Evolutionary conservation across 208 protist species (phyloP), one percentile per base, ranked within the genome.

Genomic region (Leishmania lainsoni): DNA sequence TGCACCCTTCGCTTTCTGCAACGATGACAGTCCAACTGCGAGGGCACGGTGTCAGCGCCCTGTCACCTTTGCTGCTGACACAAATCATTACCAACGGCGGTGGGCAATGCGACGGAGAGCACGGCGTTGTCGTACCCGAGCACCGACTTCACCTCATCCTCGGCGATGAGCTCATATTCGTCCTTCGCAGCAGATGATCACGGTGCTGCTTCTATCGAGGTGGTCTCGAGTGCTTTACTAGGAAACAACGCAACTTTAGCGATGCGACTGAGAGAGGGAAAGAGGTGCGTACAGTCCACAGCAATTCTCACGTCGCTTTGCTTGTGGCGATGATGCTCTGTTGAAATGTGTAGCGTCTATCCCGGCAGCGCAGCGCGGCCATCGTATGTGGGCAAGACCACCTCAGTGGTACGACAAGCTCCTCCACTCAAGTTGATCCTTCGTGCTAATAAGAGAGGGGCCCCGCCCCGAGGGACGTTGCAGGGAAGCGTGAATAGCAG

Each of bases 71-170:
- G 42, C 45, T 54, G 26, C 35, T 6, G 35, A 75, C 63, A 16
- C 66, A 49, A 12, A 5, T 61, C 32, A 42, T 58, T 22, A 76
- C 80, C 83, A 4, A 81, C 71, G 16, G 73, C 52, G 2, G 68
- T 73, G 9, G 83, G 78, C 3, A 75, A 75, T 42, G 90, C 66
- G 65, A 90, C 91, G 16, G 80, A 82, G 32, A 85, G 49, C 20
- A 93, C 54, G 0, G 86, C 75, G 66, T 58, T 69, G 35, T 85
- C 79, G 76, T 89, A 85, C 17, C 89, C 26, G 1, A 90, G n/a
- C 20, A 79, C 61, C 9, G 72, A 73, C 81, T 75, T 77, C n/a
- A 76, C 35, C 22, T 59, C 22, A 45, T 79, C 81, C 42, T 81
- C 73, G 17, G 65, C 16, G 1, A 68, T 72, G 16, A 78, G 63